Conservation (phyloP, 2,329 filamentous ascomycete species). For the Cytospora paraplurivora region DNA sequence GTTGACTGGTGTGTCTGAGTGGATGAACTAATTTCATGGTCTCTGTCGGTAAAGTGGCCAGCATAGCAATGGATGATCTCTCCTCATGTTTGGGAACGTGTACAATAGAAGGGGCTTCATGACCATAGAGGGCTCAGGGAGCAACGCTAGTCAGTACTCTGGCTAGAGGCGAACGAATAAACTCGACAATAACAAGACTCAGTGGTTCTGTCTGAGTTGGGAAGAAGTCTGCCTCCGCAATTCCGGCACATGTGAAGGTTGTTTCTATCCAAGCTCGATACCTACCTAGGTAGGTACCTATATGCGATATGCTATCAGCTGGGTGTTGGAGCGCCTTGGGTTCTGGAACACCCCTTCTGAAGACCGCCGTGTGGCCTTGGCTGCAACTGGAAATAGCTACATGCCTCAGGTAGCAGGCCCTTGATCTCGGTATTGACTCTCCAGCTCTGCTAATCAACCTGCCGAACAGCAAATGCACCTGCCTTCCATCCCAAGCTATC, state of each 20-base stretch:
- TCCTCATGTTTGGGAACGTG: conserved; percentile 53
- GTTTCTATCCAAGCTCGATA: background rate
- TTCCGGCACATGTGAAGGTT: background rate
- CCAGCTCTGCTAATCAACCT: background rate
- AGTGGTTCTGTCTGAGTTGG: conserved; percentile 7
- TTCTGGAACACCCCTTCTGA: background rate
- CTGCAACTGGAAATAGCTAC: background rate
- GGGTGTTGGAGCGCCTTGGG: background rate
- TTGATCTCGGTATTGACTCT: background rate
- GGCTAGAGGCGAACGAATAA: conserved; percentile 23
- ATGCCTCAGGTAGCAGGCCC: background rate
- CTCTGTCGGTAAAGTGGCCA: conserved; percentile 29
- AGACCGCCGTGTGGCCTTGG: background rate
- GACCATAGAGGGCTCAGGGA: conserved; percentile 34
- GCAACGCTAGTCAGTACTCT: conserved; percentile 14
- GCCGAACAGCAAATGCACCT: background rate
- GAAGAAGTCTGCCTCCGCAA: background rate
- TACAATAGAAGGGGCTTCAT: conserved; percentile 47
- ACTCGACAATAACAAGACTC: conserved; percentile 27
- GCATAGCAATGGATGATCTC: conserved; percentile 54
- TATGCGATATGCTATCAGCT: background rate
- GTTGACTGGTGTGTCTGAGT: conserved; percentile 28
- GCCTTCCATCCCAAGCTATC: background rate
- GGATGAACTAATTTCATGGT: conserved; percentile 30
- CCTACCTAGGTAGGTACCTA: background rate